These are phyloP conservation scores for Vaccinium corymbosum DNA, from an alignment of 148 eudicot species.

Conservation along the genomic window DNA sequence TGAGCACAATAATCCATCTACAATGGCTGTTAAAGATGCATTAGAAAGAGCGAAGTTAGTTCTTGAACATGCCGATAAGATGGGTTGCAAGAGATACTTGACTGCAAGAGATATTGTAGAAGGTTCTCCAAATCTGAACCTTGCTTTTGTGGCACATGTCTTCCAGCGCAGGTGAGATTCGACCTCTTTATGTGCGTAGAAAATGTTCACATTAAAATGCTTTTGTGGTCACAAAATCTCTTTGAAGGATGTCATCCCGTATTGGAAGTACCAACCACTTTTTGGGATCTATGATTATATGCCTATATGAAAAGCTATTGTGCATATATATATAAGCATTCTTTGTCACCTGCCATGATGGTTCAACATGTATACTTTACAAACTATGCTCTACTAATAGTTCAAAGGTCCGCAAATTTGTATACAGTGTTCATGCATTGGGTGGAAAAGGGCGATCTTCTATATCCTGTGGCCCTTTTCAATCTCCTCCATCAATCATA, in stretches of 20 bases:
- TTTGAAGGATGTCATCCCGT: neutral
- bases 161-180: constrained; percentile 88
- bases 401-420: neutral
- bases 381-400: neutral
- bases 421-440: neutral
- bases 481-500: neutral
- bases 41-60: constrained; percentile 82
- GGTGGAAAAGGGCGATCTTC: neutral
- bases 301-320: neutral
- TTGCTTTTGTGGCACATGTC: constrained; percentile 98
- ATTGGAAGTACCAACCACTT: neutral
- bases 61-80: constrained; percentile 96
- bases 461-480: neutral
- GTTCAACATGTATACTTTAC: neutral
- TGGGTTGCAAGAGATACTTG: constrained; percentile 99
- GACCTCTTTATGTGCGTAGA: neutral
- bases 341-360: neutral
- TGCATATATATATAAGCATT: neutral
- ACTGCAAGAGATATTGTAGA: constrained; percentile 98
- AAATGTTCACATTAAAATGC: neutral
- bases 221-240: neutral
- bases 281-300: neutral
- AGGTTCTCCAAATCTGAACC: constrained; percentile 97
- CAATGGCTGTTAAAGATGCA: constrained; percentile 63
- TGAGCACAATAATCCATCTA: constrained; percentile 71